Base-by-base conservation (phyloP, 768 basidiomycete species). In the Nevesoporus exiguus region DNA sequence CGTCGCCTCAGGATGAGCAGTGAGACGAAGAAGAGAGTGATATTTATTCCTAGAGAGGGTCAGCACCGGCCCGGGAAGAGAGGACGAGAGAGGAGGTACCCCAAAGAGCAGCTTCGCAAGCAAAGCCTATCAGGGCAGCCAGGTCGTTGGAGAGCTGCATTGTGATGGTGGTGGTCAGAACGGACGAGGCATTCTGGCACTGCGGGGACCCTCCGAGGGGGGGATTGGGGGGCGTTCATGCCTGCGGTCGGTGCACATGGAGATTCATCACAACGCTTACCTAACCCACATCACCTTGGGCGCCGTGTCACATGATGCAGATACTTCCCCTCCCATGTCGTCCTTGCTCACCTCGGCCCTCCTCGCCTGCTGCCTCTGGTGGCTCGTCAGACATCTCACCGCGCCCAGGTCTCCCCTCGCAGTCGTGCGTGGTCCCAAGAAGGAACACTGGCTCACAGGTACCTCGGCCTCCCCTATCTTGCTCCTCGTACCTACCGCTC, bases 391-490 rank as follows among this genome's bases (percentile, higher is more conserved):
- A 22, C 60, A 43, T 6, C 10, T 66, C 29, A 22, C 46, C 3
- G 27, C 56, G 1, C 47, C n/a, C 15, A 47, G 25, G 15, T 57
- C 58, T 17, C 60, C 61, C 34, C 60, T 73, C 30, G 57, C 60
- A 7, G 17, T 29, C 45, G 58, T 73, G 19, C 60, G 51, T 0
- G 73, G 73, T 1, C 73, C 73, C 15, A n/a, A 29, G 10, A 71
- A 56, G 42, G 73, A 74, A 15, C 65, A 68, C 25, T 74, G 73
- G 73, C 40, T 74, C 17, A 70, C 67, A 47, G 73, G 73, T 65
- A 48, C 24, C 33, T 47, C 15, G 31, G 2, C 11, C 4, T 11
- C 15, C 17, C 25, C 19, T 1, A 1, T 24, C 15, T 7, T 13
- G 14, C 22, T 7, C 29, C 7, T 22, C 17, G 21, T 13, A 19